Conservation (phyloP, 805 yeast species). For the Starmerella stellata region DNA sequence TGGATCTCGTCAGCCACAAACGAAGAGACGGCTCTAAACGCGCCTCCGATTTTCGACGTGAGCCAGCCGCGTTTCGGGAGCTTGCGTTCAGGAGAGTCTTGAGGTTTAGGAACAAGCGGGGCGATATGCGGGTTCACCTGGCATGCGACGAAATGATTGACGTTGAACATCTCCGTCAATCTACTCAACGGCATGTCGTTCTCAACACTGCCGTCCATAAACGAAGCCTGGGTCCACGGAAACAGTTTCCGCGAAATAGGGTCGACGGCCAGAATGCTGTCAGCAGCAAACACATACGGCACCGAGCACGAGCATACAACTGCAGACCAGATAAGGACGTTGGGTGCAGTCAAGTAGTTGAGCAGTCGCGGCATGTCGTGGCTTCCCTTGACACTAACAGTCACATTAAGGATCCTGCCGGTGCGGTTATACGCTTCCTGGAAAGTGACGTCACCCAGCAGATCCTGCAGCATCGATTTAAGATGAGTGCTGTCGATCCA, state of each 20-base stretch:
- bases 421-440: constrained; percentile 89
- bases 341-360: constrained; percentile 85
- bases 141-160: constrained; percentile 90
- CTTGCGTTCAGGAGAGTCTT: background rate
- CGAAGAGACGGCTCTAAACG: constrained; percentile 28
- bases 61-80: constrained; percentile 9
- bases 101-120: constrained; percentile 39
- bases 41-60: background rate
- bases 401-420: constrained; percentile 78
- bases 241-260: constrained; percentile 50
- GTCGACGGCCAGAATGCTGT: constrained; percentile 68
- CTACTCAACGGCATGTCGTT: constrained; percentile 83
- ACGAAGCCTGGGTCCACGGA: constrained; percentile 70
- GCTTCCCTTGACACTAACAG: constrained; percentile 78
- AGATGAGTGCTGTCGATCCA: constrained; percentile 67
- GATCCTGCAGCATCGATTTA: constrained; percentile 51
- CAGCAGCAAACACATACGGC: constrained; percentile 79
- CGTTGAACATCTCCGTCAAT: constrained; percentile 89
- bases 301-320: constrained; percentile 83
- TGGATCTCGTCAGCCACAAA: constrained; percentile 51
- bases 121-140: constrained; percentile 95
- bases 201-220: constrained; percentile 92
- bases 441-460: constrained; percentile 80
- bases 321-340: constrained; percentile 78
- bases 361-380: constrained; percentile 81